These are phyloP conservation scores for Vigna unguiculata DNA, from an alignment of 306 rosid genomes.

Conservation along the genomic window DNA sequence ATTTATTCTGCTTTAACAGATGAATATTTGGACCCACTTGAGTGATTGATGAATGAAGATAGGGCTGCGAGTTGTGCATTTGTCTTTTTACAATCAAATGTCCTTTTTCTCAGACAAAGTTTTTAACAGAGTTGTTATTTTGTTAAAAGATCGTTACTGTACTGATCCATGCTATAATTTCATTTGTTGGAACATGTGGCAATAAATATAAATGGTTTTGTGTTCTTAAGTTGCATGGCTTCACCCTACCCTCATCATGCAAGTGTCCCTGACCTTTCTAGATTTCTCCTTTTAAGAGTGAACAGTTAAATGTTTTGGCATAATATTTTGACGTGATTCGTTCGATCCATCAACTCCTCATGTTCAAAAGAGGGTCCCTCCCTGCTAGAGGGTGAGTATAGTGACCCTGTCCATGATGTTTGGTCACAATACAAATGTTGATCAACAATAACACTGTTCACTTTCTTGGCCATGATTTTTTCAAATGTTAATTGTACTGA, in stretches of 20 bases:
- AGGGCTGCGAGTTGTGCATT: conserved; percentile 38
- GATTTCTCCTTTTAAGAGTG: conserved; percentile 42
- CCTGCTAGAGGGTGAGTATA: neutral
- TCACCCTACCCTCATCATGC: conserved; percentile 2
- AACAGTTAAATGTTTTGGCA: neutral
- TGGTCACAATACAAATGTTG: neutral
- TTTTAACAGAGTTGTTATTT: neutral
- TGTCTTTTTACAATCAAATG: conserved; percentile 34
- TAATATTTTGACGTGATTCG: neutral
- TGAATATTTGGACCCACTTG: conserved; percentile 44
- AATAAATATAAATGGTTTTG: conserved; percentile 29
- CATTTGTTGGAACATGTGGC: conserved; percentile 43
- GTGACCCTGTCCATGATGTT: too few species aligned
- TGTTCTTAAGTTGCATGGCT: conserved; percentile 1
- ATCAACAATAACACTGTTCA: conserved; percentile 6
- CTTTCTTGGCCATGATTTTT: conserved; percentile 35
- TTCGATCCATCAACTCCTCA: too few species aligned
- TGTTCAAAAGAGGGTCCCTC: neutral
- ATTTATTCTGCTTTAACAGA: neutral
- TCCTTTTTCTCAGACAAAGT: conserved; percentile 4
- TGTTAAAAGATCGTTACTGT: neutral
- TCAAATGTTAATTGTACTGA: too few species aligned
- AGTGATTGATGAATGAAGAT: conserved; percentile 34
- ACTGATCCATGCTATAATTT: conserved; percentile 12
- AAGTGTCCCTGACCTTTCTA: conserved; percentile 47